Conservation (phyloP, 495 filamentous ascomycete species). For the Annulohypoxylon nitens region DNA sequence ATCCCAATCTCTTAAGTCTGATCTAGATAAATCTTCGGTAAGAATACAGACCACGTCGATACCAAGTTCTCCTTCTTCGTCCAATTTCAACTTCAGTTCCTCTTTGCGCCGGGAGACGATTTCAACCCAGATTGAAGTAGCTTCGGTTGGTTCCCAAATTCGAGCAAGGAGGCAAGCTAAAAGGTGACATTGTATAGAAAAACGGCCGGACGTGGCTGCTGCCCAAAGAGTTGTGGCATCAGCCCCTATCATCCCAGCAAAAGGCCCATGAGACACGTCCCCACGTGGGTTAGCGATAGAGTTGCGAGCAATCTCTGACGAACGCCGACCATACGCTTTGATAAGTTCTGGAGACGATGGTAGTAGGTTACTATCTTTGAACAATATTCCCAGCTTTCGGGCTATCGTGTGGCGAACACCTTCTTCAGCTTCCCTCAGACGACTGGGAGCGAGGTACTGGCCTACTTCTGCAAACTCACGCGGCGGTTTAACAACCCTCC, state of each 20-base stretch:
- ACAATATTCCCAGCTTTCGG: slow-evolving; percentile 50
- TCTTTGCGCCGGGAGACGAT: slow-evolving; percentile 44
- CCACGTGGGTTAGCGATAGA: slow-evolving; percentile 1
- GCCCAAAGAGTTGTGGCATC: slow-evolving; percentile 59
- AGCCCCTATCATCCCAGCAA: slow-evolving; percentile 27
- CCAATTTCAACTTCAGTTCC: slow-evolving; percentile 15
- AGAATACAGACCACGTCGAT: slow-evolving; percentile 5
- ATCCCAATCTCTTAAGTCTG: slow-evolving; percentile 54
- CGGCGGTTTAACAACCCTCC: not conserved
- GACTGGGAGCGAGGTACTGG: not conserved
- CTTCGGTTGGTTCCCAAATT: slow-evolving; percentile 45
- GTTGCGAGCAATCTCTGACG: slow-evolving; percentile 52
- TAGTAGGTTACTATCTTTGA: slow-evolving; percentile 37
- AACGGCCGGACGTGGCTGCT: slow-evolving; percentile 52
- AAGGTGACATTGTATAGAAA: slow-evolving; percentile 49
- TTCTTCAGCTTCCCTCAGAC: not conserved
- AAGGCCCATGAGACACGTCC: not conserved
- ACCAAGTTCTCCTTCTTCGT: slow-evolving; percentile 22
- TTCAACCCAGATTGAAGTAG: slow-evolving; percentile 55
- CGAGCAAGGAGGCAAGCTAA: slow-evolving; percentile 56
- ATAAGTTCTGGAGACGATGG: slow-evolving; percentile 53
- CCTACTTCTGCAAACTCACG: not conserved
- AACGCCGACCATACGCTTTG: slow-evolving; percentile 55
- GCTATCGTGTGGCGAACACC: slow-evolving; percentile 47
- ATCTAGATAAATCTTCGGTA: slow-evolving; percentile 37